These are phyloP conservation scores for Dictyostelium brefeldianum DNA, from an alignment of 78 protist genomes.

Conservation along the genomic window DNA sequence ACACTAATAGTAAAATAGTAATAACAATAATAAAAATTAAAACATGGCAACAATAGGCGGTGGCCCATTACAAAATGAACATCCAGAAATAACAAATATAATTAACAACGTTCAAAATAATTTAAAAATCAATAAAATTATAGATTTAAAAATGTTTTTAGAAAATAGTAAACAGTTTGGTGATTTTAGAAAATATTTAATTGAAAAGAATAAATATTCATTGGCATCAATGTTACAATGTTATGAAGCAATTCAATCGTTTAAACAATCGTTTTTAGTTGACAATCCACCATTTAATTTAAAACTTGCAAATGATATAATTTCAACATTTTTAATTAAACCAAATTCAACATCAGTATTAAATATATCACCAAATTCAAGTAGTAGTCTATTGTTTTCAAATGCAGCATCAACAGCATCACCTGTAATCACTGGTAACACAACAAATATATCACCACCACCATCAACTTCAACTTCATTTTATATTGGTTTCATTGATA, in stretches of 20 bases:
- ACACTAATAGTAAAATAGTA: too few species aligned
- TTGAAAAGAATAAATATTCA: constrained; percentile 6
- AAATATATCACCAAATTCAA: background rate
- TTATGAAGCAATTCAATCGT: constrained; percentile 4
- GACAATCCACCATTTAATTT: background rate
- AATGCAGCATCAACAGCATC: background rate
- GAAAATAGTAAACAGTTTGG: background rate
- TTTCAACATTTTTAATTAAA: constrained; percentile 6
- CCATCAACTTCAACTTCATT: background rate
- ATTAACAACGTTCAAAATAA: background rate
- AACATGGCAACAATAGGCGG: background rate
- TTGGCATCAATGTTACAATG: constrained; percentile 22
- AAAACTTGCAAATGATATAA: constrained; percentile 8
- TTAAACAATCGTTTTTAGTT: background rate
- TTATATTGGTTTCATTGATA: constrained; percentile 33
- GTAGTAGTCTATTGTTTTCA: background rate
- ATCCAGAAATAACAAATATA: constrained; percentile 6
- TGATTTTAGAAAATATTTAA: constrained; percentile 15
- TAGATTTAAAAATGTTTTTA: background rate
- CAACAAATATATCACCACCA: background rate
- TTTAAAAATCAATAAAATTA: constrained; percentile 6
- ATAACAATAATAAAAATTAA: too few species aligned
- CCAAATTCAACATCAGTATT: background rate
- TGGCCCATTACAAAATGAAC: constrained; percentile 17
- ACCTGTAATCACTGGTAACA: background rate